A percentile compares a stretch with the other conserved stretches of the same genome.
Evolutionary conservation across 345 rosid species (phyloP).

Genomic region (Populus alba): DNA sequence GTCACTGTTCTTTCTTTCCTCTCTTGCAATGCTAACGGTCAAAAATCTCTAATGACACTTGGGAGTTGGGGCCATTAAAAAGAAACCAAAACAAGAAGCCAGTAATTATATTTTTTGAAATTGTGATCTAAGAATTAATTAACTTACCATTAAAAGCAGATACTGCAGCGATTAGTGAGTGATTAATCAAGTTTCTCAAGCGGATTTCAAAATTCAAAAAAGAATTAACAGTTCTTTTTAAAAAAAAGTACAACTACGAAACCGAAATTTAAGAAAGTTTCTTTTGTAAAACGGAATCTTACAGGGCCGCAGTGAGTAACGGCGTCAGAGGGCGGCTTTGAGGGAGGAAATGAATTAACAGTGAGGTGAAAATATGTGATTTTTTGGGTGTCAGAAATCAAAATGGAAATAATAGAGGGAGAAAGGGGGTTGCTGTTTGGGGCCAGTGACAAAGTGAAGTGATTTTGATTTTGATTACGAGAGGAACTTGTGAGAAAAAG

Average conservation of each 20-base stretch:
- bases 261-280: conserved; percentile 21
- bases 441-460: background rate
- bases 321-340: conserved; percentile 35
- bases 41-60: conserved; percentile 5
- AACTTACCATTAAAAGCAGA: conserved; percentile 39
- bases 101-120: background rate
- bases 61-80: conserved; percentile 10
- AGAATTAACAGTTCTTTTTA: conserved; percentile 12
- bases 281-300: conserved; percentile 4
- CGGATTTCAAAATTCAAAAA: conserved; percentile 17
- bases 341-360: background rate
- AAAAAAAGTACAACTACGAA: conserved; percentile 19
- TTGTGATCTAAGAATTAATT: conserved; percentile 12
- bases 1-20: conserved; percentile 4
- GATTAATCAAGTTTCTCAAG: background rate
- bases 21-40: conserved; percentile 26
- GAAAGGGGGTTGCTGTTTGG: conserved; percentile 5
- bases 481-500: background rate
- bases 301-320: conserved; percentile 24
- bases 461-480: background rate
- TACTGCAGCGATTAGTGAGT: background rate
- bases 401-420: conserved; percentile 10
- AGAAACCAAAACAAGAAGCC: background rate
- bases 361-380: conserved; percentile 2
- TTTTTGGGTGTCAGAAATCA: background rate